phyloP scores from a whole-genome alignment of 75 land plant species.

The Adiantum capillusveneris region DNA sequence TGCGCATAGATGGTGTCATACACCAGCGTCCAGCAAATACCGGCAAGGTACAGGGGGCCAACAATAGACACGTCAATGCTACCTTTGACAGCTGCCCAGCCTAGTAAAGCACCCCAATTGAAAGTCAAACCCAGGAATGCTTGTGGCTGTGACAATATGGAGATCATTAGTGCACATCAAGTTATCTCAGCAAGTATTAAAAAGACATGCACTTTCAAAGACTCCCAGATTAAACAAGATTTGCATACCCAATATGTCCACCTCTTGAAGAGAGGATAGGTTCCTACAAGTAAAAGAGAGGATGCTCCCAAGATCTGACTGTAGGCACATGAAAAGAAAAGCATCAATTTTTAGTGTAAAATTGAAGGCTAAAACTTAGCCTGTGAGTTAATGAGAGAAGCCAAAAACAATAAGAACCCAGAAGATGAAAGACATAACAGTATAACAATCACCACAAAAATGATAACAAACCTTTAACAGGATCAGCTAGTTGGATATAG shows the following conservation, averaged over 20 bases:
- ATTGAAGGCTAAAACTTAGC: too few species aligned
- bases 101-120: conserved; percentile 96
- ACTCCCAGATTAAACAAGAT: too few species aligned
- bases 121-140: conserved; percentile 92
- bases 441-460: too few species aligned
- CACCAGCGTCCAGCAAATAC: conserved; percentile 94
- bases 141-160: conserved; percentile 75
- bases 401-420: too few species aligned
- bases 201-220: too few species aligned
- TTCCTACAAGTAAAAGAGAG: conserved; percentile 76
- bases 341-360: too few species aligned
- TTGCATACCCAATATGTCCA: conserved; percentile 85
- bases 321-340: conserved; percentile 13
- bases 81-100: conserved; percentile 89
- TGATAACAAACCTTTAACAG: too few species aligned
- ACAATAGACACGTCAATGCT: conserved; percentile 65
- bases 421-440: too few species aligned
- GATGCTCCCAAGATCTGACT: conserved; percentile 94
- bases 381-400: too few species aligned
- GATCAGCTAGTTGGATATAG: too few species aligned
- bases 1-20: conserved; percentile 99
- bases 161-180: too few species aligned
- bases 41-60: conserved; percentile 76
- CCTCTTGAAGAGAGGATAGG: conserved; percentile 97
- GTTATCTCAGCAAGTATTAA: too few species aligned